Evolutionary conservation across 2,329 filamentous ascomycete species (phyloP), one percentile per base, ranked within the genome.

Genomic region (Alternaria panax): DNA sequence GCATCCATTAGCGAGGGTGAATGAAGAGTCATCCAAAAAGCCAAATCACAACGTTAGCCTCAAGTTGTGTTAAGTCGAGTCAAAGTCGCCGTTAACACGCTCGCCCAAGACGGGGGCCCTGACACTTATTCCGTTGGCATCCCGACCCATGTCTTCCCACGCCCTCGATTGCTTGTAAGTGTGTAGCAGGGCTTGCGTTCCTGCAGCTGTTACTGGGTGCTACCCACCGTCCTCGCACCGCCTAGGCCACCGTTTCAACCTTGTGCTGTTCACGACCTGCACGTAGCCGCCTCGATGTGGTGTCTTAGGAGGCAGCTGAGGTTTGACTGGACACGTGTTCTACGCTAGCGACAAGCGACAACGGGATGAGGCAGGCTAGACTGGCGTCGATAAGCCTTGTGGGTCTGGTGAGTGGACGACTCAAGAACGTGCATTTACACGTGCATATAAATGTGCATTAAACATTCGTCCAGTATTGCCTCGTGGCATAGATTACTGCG

Each of bases 161-260:
- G 41, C 22, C 32, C 54, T 41, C 45, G 36, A 48, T 32, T 41
- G 54, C 24, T 32, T 25, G 28, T 20, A 51, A 51, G 55, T 47
- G 43, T 55, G 56, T 46, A 32, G 43, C 56, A 59, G 45, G 34
- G 40, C 42, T 54, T 51, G 59, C 52, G 73, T 75, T 73, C 69
- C 73, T 76, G 73, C 73, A 70, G 71, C 61, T 75, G 51, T 68
- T 45, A 75, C 68, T 76, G 73, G 74, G 62, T 68, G 65, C 46
- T 55, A 54, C 59, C 64, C 62, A 66, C 54, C 63, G 56, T 41
- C 63, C 54, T 63, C 60, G 60, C 67, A 64, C 54, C 52, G 54
- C 45, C 47, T 18, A 54, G 60, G 46, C 32, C 63, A 43, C 63
- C 57, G 66, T 70, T 65, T 72, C 66, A 65, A 70, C 60, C 64